Evolutionary conservation across 2,329 filamentous ascomycete genomes (phyloP), one percentile per base, ranked within the genome.

Genomic region (Diplodia seriata): DNA sequence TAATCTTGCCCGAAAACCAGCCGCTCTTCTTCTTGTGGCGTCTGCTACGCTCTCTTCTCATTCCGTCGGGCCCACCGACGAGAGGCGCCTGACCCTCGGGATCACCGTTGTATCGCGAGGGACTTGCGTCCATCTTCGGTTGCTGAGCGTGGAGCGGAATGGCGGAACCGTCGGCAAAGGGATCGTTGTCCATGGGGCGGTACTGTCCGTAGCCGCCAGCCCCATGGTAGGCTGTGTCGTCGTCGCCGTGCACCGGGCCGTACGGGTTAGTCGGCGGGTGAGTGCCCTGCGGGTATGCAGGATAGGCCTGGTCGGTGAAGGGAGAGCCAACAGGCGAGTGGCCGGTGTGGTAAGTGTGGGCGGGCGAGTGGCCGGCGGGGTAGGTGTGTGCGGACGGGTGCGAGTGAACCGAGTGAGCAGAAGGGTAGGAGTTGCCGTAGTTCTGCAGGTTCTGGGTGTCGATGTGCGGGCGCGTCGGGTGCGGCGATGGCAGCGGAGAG

Each of bases 271-370:
- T 82, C 66, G 83, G 76, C 15, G 53, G 59, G 81, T 76, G 51
- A 76, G 76, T 66, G 68, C 74, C 36, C 12, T 57, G 77, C 68
- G 83, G 79, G 73, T 83, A 83, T 62, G 85, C 81, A 67, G 88
- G 87, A 74, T 91, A 90, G 68, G 85, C 84, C 78, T 89, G 83
- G 76, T 91, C 89, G 77, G 90, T 88, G 76, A 91, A 91, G 67
- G 89, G 86, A 57, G 85, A 86, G 73, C 80, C 73, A 20, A 74
- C 72, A 31, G 72, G 69, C 47, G 56, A 55, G 67, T 69, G 40
- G 51, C 47, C 29, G 43, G 59, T 43, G 29, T 63, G 59, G n/a
- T 53, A 49, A 18, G 49, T 50, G 40, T 56, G 40, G 51, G 51
- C n/a, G n/a, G 72, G 69, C 47, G 56, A 55, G 67, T 69, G 40